phyloP scores from a whole-genome alignment of 345 rosid species.

The Gossypium stocksii region DNA sequence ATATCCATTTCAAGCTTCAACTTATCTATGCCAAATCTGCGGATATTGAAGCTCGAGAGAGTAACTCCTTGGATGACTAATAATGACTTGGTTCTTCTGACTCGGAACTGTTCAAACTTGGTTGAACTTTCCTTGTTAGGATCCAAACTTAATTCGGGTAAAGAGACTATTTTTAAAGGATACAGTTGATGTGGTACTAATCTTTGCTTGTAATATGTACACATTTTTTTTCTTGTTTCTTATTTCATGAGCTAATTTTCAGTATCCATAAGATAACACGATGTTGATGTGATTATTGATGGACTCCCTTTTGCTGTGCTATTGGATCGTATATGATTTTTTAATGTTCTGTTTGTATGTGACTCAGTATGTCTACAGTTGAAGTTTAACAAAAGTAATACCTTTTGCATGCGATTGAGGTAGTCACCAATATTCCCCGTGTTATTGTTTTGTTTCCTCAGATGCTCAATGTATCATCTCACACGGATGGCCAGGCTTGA shows the following conservation, averaged over 20 bases:
- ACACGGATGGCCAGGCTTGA: conserved; percentile 73
- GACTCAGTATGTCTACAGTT: not conserved
- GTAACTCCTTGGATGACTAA: conserved; percentile 77
- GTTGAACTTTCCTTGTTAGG: conserved; percentile 61
- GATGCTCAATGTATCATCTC: conserved; percentile 61
- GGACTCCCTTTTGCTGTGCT: not conserved
- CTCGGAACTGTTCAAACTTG: conserved; percentile 47
- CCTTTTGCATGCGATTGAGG: not conserved
- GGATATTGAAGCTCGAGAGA: conserved; percentile 61
- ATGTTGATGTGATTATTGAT: not conserved
- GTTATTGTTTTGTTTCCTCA: conserved; percentile 23
- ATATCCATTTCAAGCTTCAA: conserved; percentile 55
- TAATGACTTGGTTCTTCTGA: conserved; percentile 52
- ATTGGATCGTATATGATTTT: not conserved
- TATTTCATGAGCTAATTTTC: not conserved
- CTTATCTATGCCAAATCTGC: conserved; percentile 37
- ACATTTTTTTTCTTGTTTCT: not conserved
- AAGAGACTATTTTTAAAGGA: conserved; percentile 10
- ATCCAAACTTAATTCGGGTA: conserved; percentile 56
- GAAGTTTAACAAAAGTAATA: not conserved
- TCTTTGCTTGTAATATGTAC: not conserved
- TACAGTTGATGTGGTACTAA: not conserved
- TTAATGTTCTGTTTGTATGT: not conserved
- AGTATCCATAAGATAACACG: not conserved
- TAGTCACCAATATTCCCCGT: not conserved